Conservation (phyloP, 345 rosid species). For the Lenwebbia sp. region DNA sequence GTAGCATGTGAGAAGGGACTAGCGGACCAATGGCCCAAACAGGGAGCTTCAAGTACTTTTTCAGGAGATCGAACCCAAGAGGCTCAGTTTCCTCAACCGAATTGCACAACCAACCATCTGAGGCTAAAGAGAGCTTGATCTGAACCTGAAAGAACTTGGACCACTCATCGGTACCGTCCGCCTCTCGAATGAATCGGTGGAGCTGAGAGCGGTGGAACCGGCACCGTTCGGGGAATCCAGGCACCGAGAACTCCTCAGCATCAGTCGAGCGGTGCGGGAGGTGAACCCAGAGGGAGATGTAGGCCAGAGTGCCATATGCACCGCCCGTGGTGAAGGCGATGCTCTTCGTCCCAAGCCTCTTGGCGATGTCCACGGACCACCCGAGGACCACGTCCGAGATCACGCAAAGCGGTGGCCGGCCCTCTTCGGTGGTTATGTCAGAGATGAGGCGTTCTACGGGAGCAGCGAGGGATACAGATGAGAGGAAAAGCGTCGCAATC, state of each 20-base stretch:
- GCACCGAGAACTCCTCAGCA: constrained; percentile 20
- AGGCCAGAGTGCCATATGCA: constrained; percentile 31
- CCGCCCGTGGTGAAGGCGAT: constrained; percentile 8
- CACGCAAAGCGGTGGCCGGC: constrained; percentile 2
- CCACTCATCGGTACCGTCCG: constrained; percentile 30
- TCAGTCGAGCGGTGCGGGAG: constrained; percentile 24
- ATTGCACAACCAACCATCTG: constrained; percentile 28
- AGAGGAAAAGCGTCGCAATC: not conserved
- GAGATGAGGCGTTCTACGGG: not conserved
- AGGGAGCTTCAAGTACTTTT: constrained; percentile 16
- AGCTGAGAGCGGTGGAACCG: constrained; percentile 28
- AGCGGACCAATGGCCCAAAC: constrained; percentile 38
- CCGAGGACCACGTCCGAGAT: constrained; percentile 2
- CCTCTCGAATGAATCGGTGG: constrained; percentile 12
- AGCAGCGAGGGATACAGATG: not conserved
- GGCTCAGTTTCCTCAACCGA: constrained; percentile 31
- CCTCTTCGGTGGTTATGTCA: not conserved
- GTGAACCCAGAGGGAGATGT: constrained; percentile 25
- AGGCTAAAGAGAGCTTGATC: constrained; percentile 9
- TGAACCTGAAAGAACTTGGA: constrained; percentile 27
- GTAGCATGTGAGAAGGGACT: constrained; percentile 15
- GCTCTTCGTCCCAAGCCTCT: not conserved
- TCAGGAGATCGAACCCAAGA: constrained; percentile 13
- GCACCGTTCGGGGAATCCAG: constrained; percentile 30
- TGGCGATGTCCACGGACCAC: constrained; percentile 2